Percentiles rank a stretch among this genome's conserved stretches.
phyloP scores from a whole-genome alignment of 306 rosid species.

The Sophora flavescens region DNA sequence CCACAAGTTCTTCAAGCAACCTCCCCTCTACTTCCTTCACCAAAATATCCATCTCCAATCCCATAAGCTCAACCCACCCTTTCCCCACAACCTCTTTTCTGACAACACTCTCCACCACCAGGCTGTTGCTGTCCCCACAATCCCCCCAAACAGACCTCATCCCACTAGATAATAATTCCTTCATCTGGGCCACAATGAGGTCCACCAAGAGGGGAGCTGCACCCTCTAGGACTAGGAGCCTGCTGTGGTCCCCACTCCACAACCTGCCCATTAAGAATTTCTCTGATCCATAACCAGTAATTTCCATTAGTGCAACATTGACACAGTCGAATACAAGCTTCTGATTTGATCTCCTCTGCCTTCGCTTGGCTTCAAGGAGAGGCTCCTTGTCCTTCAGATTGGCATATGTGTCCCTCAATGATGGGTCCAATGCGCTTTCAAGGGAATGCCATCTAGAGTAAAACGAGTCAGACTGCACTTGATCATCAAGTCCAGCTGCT shows the following conservation, averaged over 20 bases:
- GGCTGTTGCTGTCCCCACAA: constrained; percentile 72
- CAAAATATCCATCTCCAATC: constrained; percentile 69
- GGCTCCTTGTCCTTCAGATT: constrained; percentile 64
- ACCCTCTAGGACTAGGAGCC: constrained; percentile 51
- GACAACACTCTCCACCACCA: constrained; percentile 79
- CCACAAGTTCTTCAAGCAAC: constrained; percentile 89
- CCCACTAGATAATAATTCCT: constrained; percentile 67
- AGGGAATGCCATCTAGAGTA: constrained; percentile 77
- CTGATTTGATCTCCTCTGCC: constrained; percentile 75
- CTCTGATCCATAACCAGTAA: constrained; percentile 62
- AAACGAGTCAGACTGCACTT: constrained; percentile 56
- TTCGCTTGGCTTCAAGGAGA: constrained; percentile 77
- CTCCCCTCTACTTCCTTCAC: constrained; percentile 82
- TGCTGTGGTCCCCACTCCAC: constrained; percentile 55
- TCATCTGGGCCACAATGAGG: constrained; percentile 69
- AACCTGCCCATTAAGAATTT: constrained; percentile 45
- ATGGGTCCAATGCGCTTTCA: constrained; percentile 82
- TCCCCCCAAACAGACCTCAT: constrained; percentile 63
- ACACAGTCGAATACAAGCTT: constrained; percentile 89
- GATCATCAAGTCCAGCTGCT: constrained; percentile 72
- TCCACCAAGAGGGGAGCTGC: constrained; percentile 65
- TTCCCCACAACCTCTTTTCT: constrained; percentile 85
- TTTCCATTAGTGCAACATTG: constrained; percentile 68
- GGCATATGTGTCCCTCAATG: constrained; percentile 76
- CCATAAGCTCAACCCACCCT: constrained; percentile 75